Conservation (phyloP, 345 rosid genomes). For the Cardamine resedifolia region DNA sequence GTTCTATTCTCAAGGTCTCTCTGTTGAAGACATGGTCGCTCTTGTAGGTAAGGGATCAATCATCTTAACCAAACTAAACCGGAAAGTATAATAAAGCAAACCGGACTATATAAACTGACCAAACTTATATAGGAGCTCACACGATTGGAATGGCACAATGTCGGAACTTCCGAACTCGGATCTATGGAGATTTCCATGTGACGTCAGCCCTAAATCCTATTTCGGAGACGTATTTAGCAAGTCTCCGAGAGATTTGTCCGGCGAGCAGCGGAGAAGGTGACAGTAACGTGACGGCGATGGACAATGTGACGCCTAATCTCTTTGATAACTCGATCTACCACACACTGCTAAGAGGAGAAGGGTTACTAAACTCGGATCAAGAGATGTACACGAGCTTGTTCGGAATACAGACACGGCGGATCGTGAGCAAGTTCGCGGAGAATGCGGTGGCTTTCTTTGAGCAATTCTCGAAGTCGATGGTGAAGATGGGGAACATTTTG, state of each 20-base stretch:
- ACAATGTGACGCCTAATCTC: conserved; percentile 62
- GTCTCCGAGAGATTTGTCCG: conserved; percentile 60
- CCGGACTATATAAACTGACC: not conserved
- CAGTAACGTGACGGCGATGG: conserved; percentile 63
- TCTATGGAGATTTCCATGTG: conserved; percentile 54
- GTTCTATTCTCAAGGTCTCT: conserved; percentile 70
- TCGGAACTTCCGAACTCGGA: conserved; percentile 55
- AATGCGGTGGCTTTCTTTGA: conserved; percentile 66
- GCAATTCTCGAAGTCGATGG: conserved; percentile 84
- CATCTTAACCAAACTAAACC: conserved; percentile 2
- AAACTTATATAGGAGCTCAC: conserved; percentile 64
- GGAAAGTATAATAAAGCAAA: not conserved
- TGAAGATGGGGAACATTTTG: conserved; percentile 80
- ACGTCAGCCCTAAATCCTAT: conserved; percentile 45
- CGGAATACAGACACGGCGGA: conserved; percentile 54
- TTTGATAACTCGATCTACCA: conserved; percentile 79
- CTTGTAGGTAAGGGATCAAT: conserved; percentile 58
- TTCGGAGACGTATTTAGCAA: conserved; percentile 43
- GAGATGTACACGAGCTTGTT: conserved; percentile 64
- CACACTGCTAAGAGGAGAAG: conserved; percentile 57
- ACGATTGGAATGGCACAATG: conserved; percentile 91
- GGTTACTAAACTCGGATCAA: conserved; percentile 80
- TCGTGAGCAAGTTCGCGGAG: conserved; percentile 65
- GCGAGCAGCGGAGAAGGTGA: conserved; percentile 51
- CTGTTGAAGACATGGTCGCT: conserved; percentile 81